phyloP scores from a whole-genome alignment of 164 flowering plant genomes.

The Vitis labrusca region DNA sequence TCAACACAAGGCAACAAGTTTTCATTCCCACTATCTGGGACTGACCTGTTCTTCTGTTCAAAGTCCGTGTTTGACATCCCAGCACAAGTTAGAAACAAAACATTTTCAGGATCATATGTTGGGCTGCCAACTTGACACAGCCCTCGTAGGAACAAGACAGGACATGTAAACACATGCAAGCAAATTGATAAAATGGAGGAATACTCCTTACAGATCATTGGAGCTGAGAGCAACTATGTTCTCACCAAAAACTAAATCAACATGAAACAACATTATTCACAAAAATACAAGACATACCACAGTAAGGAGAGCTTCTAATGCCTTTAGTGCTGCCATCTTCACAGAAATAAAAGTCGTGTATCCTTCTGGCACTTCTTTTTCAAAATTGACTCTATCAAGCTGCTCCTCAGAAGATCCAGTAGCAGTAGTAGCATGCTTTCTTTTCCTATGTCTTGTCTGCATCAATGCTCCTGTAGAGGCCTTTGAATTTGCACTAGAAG shows the following conservation, averaged over 20 bases:
- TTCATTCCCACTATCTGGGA: too few relatives aligned
- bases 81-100: too few relatives aligned
- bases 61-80: too few relatives aligned
- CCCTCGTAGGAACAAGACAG: too few relatives aligned
- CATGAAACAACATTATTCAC: background rate
- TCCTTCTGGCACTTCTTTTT: conserved; percentile 25
- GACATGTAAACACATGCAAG: too few relatives aligned
- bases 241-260: background rate
- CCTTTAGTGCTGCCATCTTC: conserved; percentile 79
- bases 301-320: conserved; percentile 75
- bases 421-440: conserved; percentile 51
- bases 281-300: conserved; percentile 44
- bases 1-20: too few relatives aligned
- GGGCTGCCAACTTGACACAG: too few relatives aligned
- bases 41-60: too few relatives aligned
- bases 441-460: conserved; percentile 43
- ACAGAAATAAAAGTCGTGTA: conserved; percentile 40
- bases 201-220: background rate
- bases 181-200: too few relatives aligned
- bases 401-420: conserved; percentile 26
- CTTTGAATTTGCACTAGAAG: conserved; percentile 18
- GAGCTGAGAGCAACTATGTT: background rate
- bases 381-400: conserved; percentile 28
- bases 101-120: too few relatives aligned
- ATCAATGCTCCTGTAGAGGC: conserved; percentile 18